Evolutionary conservation across 2,329 filamentous ascomycete species (phyloP).

Genomic region (Colletotrichum tabaci): DNA sequence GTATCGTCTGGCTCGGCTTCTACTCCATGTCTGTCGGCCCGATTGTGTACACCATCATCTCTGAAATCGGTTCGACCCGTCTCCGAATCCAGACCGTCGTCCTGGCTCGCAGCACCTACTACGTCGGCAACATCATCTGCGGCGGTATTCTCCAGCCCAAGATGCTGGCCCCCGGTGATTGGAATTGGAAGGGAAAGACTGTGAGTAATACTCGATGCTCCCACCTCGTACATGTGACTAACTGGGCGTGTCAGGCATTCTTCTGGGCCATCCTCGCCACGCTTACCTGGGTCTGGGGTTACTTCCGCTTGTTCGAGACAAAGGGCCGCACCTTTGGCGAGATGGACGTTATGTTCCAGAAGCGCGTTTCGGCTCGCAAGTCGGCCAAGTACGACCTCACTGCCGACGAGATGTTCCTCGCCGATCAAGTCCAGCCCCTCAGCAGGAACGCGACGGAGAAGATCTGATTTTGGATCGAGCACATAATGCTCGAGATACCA

Average conservation of each 20-base stretch:
- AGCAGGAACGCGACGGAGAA: constrained; percentile 25
- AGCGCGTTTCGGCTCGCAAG: constrained; percentile 55
- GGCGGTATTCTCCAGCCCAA: constrained; percentile 57
- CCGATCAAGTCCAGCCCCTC: constrained; percentile 27
- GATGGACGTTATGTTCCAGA: constrained; percentile 60
- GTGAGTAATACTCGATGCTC: constrained; percentile 37
- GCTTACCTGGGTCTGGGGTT: constrained; percentile 58
- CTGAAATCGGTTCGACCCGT: constrained; percentile 62
- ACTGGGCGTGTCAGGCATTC: constrained; percentile 52
- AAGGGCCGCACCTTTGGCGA: constrained; percentile 62
- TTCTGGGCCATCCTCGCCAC: constrained; percentile 58
- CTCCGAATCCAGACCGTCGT: constrained; percentile 63
- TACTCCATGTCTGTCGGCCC: constrained; percentile 62
- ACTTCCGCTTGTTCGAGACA: constrained; percentile 61
- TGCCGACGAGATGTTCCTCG: constrained; percentile 50
- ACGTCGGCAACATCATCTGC: constrained; percentile 58
- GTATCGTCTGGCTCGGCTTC: constrained; percentile 60
- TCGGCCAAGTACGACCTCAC: constrained; percentile 55
- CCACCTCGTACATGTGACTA: constrained; percentile 12
- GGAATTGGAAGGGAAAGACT: constrained; percentile 59
- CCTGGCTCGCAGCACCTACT: constrained; percentile 59
- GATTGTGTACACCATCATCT: constrained; percentile 61
- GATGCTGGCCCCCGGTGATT: constrained; percentile 56
- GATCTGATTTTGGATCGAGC: constrained; percentile 5
- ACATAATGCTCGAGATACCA: constrained; percentile 28